Percentiles rank a stretch among this genome's conserved stretches.
These are phyloP conservation scores for Fusarium piperis DNA, from an alignment of 2,329 filamentous ascomycete species.

Conservation along the genomic window DNA sequence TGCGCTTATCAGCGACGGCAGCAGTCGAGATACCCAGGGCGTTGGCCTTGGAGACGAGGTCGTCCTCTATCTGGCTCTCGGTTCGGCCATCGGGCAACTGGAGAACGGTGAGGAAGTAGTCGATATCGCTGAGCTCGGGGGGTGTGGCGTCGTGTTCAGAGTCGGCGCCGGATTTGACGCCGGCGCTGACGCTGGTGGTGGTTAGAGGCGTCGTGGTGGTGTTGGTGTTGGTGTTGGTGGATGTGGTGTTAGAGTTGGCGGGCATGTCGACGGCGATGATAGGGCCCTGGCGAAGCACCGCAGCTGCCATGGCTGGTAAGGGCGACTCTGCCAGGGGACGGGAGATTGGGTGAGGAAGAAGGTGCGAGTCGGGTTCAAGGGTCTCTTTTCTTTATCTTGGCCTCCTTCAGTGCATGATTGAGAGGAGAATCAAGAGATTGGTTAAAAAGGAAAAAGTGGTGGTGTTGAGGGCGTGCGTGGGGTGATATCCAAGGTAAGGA, in stretches of 20 bases:
- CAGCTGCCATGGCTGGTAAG: slow-evolving; percentile 25
- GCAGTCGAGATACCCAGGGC: slow-evolving; percentile 48
- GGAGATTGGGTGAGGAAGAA: slow-evolving; percentile 17
- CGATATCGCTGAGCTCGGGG: slow-evolving; percentile 53
- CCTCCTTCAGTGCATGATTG: slow-evolving; percentile 36
- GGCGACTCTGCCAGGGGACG: slow-evolving; percentile 23
- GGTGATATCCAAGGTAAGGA: slow-evolving; percentile 17
- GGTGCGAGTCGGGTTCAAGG: slow-evolving; percentile 6
- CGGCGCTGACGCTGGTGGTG: slow-evolving; percentile 24
- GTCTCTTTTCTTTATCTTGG: slow-evolving; percentile 3
- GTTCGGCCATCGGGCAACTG: slow-evolving; percentile 45
- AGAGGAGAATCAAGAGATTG: slow-evolving; percentile 7
- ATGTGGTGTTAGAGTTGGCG: background rate
- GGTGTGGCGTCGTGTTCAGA: slow-evolving; percentile 29
- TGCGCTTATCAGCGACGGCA: slow-evolving; percentile 46
- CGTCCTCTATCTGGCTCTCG: slow-evolving; percentile 53
- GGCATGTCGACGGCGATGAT: slow-evolving; percentile 31
- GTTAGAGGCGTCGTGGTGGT: slow-evolving; percentile 25
- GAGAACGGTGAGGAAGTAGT: slow-evolving; percentile 54
- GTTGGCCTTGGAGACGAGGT: slow-evolving; percentile 48
- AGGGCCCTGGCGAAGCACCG: slow-evolving; percentile 29
- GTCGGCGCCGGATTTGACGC: slow-evolving; percentile 21
- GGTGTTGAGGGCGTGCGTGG: slow-evolving; percentile 19
- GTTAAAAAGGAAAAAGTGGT: background rate
- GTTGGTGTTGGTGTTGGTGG: slow-evolving; percentile 18